Base-by-base conservation (phyloP, 2,329 filamentous ascomycete genomes). In the Fusarium ambrosium region DNA sequence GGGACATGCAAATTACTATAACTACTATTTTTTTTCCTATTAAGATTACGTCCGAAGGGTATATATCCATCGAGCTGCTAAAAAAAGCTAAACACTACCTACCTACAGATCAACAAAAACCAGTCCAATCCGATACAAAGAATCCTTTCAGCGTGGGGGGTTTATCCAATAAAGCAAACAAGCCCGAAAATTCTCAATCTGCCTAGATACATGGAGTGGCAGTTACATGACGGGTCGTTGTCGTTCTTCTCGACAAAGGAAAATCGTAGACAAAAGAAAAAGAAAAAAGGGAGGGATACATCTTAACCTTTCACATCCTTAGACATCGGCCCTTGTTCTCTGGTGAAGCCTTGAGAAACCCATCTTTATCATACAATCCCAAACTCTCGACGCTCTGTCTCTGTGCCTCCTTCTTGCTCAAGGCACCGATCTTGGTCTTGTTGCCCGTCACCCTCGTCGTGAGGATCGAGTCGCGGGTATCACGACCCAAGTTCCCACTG, bases 281-380 rank as follows among this genome's bases (percentile, higher is more conserved):
- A 61, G 60, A 9, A 32, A 32, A 29, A 10, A 10, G 9, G 22
- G 43, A 48, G 37, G 32, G 65, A 41, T 29, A 66, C n/a, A 32
- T 14, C 56, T 48, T 27, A 24, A 68, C 45, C 56, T 29, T 24
- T 78, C 72, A 83, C 72, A 81, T 79, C 62, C 80, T 79, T 73
- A 81, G 61, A 36, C 60, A 68, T 41, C 76, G 68, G 51, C 75
- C 76, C 55, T 74, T 72, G n/a, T 81, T 79, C 11, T 81, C 82
- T 3, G 84, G 86, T 29, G 85, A 85, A 34, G 80, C 79, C 69
- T 85, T 81, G 67, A 87, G 74, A 61, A 87, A 87, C 2, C 86
- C 86, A 32, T 87, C 84, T 59, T 81, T 78, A 68, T 87, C 86
- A 69, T 88, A 88, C 59, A 86, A 62, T 2, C 84, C 84, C 34